A percentile compares a stretch with the other conserved stretches of the same genome.
Conservation (phyloP, 345 rosid species). For the Populus davidiana region DNA sequence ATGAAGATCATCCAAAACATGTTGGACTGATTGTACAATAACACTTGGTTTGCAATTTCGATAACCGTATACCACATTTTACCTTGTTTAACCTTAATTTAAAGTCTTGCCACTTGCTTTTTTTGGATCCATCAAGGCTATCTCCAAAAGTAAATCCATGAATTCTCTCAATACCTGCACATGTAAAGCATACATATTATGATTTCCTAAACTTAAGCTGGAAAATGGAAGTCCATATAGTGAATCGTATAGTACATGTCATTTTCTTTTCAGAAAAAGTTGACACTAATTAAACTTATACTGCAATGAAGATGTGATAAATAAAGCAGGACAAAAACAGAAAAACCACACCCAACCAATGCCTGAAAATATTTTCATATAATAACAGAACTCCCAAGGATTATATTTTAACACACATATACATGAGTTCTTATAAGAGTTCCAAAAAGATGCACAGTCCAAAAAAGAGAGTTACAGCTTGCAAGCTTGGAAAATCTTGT, state of each 20-base stretch:
- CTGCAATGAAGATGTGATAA: background rate
- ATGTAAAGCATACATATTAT: background rate
- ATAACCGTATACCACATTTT: background rate
- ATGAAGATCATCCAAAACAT: too few species aligned
- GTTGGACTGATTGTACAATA: too few species aligned
- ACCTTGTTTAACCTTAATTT: conserved; percentile 67
- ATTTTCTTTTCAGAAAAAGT: too few species aligned
- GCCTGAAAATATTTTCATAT: too few species aligned
- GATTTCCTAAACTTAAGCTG: background rate
- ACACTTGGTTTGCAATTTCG: too few species aligned
- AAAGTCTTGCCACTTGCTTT: conserved; percentile 73
- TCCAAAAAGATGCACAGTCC: too few species aligned
- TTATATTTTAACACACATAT: too few species aligned
- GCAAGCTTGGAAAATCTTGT: too few species aligned
- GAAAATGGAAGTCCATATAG: background rate
- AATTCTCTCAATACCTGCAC: conserved; percentile 83
- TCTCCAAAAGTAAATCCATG: conserved; percentile 97
- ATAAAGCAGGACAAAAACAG: background rate
- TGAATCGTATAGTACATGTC: background rate
- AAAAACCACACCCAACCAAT: background rate
- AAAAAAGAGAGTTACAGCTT: too few species aligned
- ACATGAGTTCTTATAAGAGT: too few species aligned
- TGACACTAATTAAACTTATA: background rate
- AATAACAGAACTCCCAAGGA: too few species aligned
- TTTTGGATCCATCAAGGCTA: conserved; percentile 65